A percentile compares a stretch with the other conserved stretches of the same genome.
Conservation (phyloP, 208 protist species). For the Leishmania mexicana region DNA sequence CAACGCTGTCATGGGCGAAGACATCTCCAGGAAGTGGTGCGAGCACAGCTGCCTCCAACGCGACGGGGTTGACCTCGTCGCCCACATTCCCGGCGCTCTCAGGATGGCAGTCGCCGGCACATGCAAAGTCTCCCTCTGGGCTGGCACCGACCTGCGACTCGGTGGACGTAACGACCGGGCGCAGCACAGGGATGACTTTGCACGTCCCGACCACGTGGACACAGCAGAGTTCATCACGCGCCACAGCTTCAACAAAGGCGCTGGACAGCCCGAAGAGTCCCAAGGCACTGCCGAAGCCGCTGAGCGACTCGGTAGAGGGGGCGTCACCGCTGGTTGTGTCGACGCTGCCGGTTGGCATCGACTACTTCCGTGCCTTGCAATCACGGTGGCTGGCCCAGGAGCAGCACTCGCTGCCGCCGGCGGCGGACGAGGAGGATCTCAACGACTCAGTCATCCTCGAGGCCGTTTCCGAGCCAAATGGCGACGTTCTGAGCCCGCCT, state of each 20-base stretch:
- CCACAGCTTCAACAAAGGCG: neutral
- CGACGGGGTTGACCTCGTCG: conserved; percentile 4
- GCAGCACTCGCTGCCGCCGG: conserved; percentile 23
- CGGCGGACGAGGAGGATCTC: conserved; percentile 39
- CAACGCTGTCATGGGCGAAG: neutral
- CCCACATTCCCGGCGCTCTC: neutral
- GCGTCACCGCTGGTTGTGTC: conserved; percentile 7
- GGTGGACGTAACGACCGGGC: conserved; percentile 30
- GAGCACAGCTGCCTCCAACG: neutral
- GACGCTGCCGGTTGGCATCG: conserved; percentile 48
- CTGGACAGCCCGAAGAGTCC: neutral
- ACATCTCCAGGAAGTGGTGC: neutral
- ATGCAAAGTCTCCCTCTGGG: neutral
- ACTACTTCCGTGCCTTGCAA: conserved; percentile 58
- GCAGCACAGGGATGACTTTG: conserved; percentile 43
- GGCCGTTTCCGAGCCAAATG: conserved; percentile 36
- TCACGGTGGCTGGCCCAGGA: conserved; percentile 38
- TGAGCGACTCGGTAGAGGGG: neutral
- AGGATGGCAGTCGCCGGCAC: neutral
- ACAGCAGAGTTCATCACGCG: neutral
- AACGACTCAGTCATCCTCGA: conserved; percentile 52
- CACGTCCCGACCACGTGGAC: conserved; percentile 24
- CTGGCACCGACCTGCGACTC: conserved; percentile 29
- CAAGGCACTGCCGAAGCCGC: neutral
- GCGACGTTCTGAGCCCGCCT: conserved; percentile 43